Evolutionary conservation across 2,329 filamentous ascomycete genomes (phyloP).

Genomic region (Fusarium stilboides): DNA sequence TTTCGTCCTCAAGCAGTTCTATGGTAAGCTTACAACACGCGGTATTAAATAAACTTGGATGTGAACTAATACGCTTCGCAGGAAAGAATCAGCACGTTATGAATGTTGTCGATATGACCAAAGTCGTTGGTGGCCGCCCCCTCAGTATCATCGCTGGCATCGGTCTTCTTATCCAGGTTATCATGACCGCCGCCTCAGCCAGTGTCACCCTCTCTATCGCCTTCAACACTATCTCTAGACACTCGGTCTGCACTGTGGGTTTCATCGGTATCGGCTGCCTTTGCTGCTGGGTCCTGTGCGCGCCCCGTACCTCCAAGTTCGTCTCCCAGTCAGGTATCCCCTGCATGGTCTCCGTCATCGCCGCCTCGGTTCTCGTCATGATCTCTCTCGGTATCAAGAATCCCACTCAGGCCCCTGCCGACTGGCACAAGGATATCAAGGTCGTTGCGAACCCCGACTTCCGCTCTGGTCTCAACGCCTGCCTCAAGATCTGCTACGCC

Average conservation of each 20-base stretch:
- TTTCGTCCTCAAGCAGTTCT: constrained; percentile 73
- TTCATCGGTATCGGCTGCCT: constrained; percentile 75
- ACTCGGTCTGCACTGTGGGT: constrained; percentile 75
- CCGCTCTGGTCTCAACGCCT: constrained; percentile 52
- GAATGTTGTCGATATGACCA: constrained; percentile 79
- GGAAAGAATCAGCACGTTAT: constrained; percentile 76
- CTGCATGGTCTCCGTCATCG: constrained; percentile 54
- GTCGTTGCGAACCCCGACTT: constrained; percentile 52
- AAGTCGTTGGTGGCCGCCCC: constrained; percentile 61
- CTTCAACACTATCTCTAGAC: constrained; percentile 76
- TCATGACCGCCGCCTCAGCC: constrained; percentile 78
- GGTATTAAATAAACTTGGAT: too few species aligned
- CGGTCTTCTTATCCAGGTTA: constrained; percentile 81
- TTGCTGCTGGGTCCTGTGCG: constrained; percentile 74
- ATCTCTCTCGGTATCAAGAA: constrained; percentile 53
- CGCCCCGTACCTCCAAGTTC: constrained; percentile 75
- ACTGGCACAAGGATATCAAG: constrained; percentile 51
- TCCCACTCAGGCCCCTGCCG: constrained; percentile 49
- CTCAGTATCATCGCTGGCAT: constrained; percentile 58
- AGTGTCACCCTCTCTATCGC: constrained; percentile 77
- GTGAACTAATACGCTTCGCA: too few species aligned
- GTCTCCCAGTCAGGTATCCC: constrained; percentile 53
- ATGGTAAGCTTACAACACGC: constrained; percentile 49
- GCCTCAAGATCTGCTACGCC: constrained; percentile 56
- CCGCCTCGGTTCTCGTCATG: constrained; percentile 57